Conservation (phyloP, 2,329 filamentous ascomycete genomes). For the Pseudogymnoascus sp. region DNA sequence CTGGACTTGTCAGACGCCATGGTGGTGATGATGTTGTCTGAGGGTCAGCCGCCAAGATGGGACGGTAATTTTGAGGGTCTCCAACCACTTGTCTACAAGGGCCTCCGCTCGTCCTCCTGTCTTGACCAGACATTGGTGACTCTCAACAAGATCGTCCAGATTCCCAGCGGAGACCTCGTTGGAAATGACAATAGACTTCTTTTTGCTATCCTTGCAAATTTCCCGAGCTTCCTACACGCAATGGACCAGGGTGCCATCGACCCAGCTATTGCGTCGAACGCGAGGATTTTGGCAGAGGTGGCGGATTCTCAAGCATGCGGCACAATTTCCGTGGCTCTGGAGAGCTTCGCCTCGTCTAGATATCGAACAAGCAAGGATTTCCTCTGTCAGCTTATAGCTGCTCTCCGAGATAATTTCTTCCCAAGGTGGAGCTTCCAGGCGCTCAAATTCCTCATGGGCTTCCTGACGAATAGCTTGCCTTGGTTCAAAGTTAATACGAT, state of each 20-base stretch:
- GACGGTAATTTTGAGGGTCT: slow-evolving; percentile 82
- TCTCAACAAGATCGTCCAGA: slow-evolving; percentile 67
- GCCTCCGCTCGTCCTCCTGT: slow-evolving; percentile 76
- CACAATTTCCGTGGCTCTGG: slow-evolving; percentile 60
- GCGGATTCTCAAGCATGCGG: slow-evolving; percentile 64
- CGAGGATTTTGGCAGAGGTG: slow-evolving; percentile 61
- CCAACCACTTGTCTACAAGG: slow-evolving; percentile 82
- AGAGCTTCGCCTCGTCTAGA: slow-evolving; percentile 58
- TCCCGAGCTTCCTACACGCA: slow-evolving; percentile 74
- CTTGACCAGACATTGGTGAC: slow-evolving; percentile 69
- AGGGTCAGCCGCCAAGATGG: slow-evolving; percentile 79
- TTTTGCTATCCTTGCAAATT: slow-evolving; percentile 82
- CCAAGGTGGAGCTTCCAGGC: slow-evolving; percentile 75
- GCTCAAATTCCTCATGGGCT: slow-evolving; percentile 81
- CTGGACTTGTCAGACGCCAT: slow-evolving; percentile 66
- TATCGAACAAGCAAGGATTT: slow-evolving; percentile 69
- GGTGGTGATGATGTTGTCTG: slow-evolving; percentile 63
- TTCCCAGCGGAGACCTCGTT: slow-evolving; percentile 73
- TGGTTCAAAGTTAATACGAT: slow-evolving; percentile 94
- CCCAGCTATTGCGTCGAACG: slow-evolving; percentile 50
- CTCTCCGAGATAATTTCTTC: slow-evolving; percentile 70
- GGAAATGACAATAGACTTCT: slow-evolving; percentile 77
- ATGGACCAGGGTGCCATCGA: slow-evolving; percentile 59
- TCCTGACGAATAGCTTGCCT: slow-evolving; percentile 77
- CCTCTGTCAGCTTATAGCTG: slow-evolving; percentile 61